A percentile compares a stretch with the other conserved stretches of the same genome.
Evolutionary conservation across 768 basidiomycete genomes (phyloP).

Genomic region (Suillus americanus): DNA sequence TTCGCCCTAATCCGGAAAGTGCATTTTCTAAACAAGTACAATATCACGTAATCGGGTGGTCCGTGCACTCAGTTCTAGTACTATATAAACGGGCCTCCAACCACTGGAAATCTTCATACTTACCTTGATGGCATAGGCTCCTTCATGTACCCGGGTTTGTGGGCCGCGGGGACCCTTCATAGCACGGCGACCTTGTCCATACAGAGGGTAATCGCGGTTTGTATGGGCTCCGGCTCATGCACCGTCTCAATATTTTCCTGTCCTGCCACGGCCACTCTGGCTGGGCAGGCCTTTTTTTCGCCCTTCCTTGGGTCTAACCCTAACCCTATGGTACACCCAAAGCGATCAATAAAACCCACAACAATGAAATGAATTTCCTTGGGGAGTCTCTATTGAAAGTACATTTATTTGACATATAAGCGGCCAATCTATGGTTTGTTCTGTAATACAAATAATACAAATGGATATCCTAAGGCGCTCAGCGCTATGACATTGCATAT

Average conservation of each 20-base stretch:
- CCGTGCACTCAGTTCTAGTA: slow-evolving; percentile 9
- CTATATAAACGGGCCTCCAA: slow-evolving; percentile 30
- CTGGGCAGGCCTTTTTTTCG: slow-evolving; percentile 49
- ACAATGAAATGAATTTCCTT: too few relatives aligned
- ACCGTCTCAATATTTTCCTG: slow-evolving; percentile 75
- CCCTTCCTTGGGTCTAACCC: slow-evolving; percentile 44
- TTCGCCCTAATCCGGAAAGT: too few relatives aligned
- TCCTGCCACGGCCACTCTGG: slow-evolving; percentile 66
- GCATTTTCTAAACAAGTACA: too few relatives aligned
- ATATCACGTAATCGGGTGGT: slow-evolving; percentile 13
- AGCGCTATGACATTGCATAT: not conserved
- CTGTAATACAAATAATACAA: too few relatives aligned
- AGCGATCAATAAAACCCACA: too few relatives aligned
- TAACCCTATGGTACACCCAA: slow-evolving; percentile 14
- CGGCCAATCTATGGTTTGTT: too few relatives aligned
- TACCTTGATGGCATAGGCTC: slow-evolving; percentile 58
- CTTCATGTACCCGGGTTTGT: slow-evolving; percentile 51
- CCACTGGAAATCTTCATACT: slow-evolving; percentile 41
- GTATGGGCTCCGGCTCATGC: slow-evolving; percentile 72
- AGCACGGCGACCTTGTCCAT: slow-evolving; percentile 73
- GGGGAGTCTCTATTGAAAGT: not conserved
- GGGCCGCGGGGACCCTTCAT: slow-evolving; percentile 56
- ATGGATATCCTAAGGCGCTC: too few relatives aligned
- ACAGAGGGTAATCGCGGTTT: slow-evolving; percentile 56
- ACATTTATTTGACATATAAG: not conserved